A percentile compares a stretch with the other conserved stretches of the same genome.
Evolutionary conservation across 1,284 basidiomycete species (phyloP).

Genomic region (Tylopilus sp.): DNA sequence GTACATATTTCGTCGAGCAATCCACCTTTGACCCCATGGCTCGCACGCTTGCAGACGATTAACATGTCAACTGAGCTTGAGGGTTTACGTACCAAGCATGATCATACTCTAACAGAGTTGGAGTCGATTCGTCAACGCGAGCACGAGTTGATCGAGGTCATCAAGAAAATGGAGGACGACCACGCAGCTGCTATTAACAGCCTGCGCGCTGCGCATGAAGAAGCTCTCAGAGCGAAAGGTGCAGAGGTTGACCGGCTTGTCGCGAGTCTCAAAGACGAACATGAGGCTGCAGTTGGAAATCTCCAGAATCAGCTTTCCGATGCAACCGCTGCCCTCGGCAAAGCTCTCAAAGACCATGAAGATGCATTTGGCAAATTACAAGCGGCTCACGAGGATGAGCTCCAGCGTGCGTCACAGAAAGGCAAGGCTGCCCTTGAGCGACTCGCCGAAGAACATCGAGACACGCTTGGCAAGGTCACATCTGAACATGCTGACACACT

Average conservation of each 20-base stretch:
- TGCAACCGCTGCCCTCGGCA: constrained; percentile 42
- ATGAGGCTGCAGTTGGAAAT: constrained; percentile 33
- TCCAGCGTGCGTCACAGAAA: constrained; percentile 48
- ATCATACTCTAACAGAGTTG: constrained; percentile 47
- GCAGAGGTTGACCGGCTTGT: constrained; percentile 50
- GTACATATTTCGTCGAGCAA: constrained; percentile 7
- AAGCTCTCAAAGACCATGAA: constrained; percentile 51
- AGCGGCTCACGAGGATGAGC: constrained; percentile 44
- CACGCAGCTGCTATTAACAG: constrained; percentile 47
- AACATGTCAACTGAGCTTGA: constrained; percentile 88
- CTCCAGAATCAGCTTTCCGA: constrained; percentile 45
- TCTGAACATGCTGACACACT: constrained; percentile 53
- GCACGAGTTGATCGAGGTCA: constrained; percentile 46
- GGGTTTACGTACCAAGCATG: constrained; percentile 61
- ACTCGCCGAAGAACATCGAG: constrained; percentile 51
- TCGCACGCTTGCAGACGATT: constrained; percentile 46
- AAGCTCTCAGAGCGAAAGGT: constrained; percentile 48
- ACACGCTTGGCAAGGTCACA: constrained; percentile 44
- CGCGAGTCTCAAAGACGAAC: constrained; percentile 41
- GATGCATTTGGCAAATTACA: constrained; percentile 47
- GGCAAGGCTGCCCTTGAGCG: constrained; percentile 45
- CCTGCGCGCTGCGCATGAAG: constrained; percentile 54
- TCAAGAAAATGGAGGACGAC: constrained; percentile 48
- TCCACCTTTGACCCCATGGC: neutral
- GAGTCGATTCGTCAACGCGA: constrained; percentile 58